A percentile compares a stretch with the other conserved stretches of the same genome.
phyloP scores from a whole-genome alignment of 2,329 filamentous ascomycete genomes.

The Incumbomyces delicatus region DNA sequence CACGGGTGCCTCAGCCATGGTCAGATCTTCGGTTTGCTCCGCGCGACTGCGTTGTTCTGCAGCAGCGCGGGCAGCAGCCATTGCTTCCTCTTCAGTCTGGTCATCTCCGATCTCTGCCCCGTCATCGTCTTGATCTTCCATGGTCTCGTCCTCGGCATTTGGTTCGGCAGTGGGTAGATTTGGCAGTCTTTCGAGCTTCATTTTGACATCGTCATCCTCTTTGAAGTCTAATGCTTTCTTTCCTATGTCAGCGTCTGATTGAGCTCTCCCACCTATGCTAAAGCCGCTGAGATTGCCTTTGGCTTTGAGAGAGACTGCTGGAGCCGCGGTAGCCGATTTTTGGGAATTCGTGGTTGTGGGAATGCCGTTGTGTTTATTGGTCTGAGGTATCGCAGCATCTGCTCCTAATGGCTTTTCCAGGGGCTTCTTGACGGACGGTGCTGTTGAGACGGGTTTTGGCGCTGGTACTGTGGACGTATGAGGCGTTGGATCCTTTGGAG shows the following conservation, averaged over 20 bases:
- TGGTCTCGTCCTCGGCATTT: constrained; percentile 47
- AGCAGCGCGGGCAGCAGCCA: constrained; percentile 72
- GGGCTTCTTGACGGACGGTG: constrained; percentile 72
- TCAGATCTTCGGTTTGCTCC: constrained; percentile 23
- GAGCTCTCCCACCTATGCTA: constrained; percentile 62
- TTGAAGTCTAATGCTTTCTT: constrained; percentile 75
- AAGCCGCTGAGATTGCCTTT: constrained; percentile 72
- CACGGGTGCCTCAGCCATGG: constrained; percentile 26
- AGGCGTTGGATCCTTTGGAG: constrained; percentile 36
- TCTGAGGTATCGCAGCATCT: constrained; percentile 36
- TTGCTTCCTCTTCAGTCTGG: constrained; percentile 73
- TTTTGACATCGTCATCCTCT: constrained; percentile 75
- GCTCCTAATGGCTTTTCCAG: constrained; percentile 57
- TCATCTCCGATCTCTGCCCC: constrained; percentile 66
- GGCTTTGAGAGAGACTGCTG: constrained; percentile 45
- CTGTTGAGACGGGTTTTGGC: constrained; percentile 61
- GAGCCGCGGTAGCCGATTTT: constrained; percentile 30
- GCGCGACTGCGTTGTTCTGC: constrained; percentile 61
- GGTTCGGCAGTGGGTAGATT: constrained; percentile 56
- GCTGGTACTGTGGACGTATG: constrained; percentile 42
- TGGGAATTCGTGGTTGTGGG: constrained; percentile 33
- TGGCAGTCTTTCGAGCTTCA: constrained; percentile 85
- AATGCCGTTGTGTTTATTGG: constrained; percentile 31
- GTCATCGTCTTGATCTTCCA: constrained; percentile 52
- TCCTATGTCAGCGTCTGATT: constrained; percentile 56